phyloP scores from a whole-genome alignment of 176 grass and related monocot species.

The Oryza glumipatula region DNA sequence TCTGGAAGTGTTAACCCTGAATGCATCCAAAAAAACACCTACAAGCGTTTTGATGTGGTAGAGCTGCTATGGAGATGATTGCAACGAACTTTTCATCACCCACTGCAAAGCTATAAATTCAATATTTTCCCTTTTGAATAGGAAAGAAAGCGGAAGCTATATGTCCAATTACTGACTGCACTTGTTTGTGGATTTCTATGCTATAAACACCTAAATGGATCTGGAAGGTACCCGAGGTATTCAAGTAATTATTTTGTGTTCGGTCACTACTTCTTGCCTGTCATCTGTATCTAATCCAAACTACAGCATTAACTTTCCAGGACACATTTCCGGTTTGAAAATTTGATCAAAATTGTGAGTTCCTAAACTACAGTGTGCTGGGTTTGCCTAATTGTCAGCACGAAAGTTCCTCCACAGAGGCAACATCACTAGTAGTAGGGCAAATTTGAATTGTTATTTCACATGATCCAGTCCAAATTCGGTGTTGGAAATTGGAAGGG shows the following conservation, averaged over 20 bases:
- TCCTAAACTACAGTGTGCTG: background rate
- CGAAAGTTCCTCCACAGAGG: background rate
- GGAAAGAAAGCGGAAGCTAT: background rate
- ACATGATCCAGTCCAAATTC: constrained; percentile 29
- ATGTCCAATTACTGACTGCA: background rate
- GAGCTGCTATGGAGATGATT: constrained; percentile 8
- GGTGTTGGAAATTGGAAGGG: constrained; percentile 19
- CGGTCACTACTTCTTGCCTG: background rate
- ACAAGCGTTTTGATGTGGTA: background rate
- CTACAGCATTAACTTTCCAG: constrained; percentile 7
- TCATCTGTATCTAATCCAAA: constrained; percentile 15
- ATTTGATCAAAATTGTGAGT: background rate
- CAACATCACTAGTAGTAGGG: background rate
- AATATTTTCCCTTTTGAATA: background rate
- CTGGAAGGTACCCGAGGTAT: background rate
- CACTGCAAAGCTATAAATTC: background rate
- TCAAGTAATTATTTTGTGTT: constrained; percentile 3
- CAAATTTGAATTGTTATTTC: background rate
- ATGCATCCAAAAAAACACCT: background rate
- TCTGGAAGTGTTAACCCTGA: constrained; percentile 4
- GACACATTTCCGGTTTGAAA: background rate
- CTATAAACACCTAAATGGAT: background rate
- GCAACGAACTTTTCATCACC: background rate
- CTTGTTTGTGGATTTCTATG: background rate
- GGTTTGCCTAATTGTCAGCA: background rate